Evolutionary conservation across 768 basidiomycete species (phyloP), one percentile per base, ranked within the genome.

Genomic region (Lactarius vividus): DNA sequence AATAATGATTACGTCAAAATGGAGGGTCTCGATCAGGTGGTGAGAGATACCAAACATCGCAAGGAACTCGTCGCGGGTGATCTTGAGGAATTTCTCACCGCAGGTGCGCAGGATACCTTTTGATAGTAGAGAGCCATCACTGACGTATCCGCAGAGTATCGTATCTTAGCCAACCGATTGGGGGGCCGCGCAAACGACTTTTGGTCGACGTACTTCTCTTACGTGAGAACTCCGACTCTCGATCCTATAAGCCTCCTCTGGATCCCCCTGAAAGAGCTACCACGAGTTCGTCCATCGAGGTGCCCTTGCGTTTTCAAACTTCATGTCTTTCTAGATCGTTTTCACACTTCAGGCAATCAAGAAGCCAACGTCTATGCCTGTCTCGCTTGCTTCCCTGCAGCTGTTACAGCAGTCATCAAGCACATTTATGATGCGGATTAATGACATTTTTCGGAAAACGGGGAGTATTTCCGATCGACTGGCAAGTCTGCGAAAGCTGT

Each of bases 21-120:
- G 75, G 81, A 88, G 71, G 91, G 91, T n/a, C 75, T 89, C 69
- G 86, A 88, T 60, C 79, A 79, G 61, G 73, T 84, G 13, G 83
- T 89, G 4, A 78, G 76, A 69, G 75, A 83, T 53, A 72, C 79
- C 20, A 65, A 71, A 28, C 88, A 92, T 71, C 83, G 89, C 23
- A 87, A 92, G 68, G 91, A 93, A 73, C 77, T 92, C 49, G 86
- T 91, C 8, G 88, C 90, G 0, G 84, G 86, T 13, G 84, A 84
- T 52, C 78, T 92, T 60, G 26, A 26, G 2, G 49, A 52, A 15
- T 52, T 52, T 2, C 49, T 52, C 13, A 52, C 49, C 6, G 13
- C 23, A 52, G 49, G 49, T 52, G 26, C 28, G 77, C 78, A 68
- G 79, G 78, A 35, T 84, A 84, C 70, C 73, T 89, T 15, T n/a